Evolutionary conservation across 495 filamentous ascomycete species (phyloP), one percentile per base, ranked within the genome.

Genomic region (Cetradonia linearis): DNA sequence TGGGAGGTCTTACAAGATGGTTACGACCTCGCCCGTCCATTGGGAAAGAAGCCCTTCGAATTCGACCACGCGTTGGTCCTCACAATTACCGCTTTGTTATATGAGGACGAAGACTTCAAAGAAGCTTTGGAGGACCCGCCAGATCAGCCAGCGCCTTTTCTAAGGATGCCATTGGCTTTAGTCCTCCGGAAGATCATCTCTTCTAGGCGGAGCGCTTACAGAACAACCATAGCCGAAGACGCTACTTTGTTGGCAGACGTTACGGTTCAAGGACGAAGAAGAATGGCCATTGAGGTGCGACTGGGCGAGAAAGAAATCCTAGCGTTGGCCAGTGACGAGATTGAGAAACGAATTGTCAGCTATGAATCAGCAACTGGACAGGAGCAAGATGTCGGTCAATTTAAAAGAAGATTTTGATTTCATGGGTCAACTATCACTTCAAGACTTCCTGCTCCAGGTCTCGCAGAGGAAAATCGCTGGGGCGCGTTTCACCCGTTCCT

Each of bases 281-380:
- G 69, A 47, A 90, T 89, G 84, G 90, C 91, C 0, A 65, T 89
- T 4, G 74, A 86, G 62, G 87, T 95, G 38, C 81, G 91, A 50
- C 71, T 83, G 38, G 91, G 91, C 10, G 91, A 96, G 71, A 95
- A 94, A 68, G 73, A 78, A 58, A 74, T 95, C n/a, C 61, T 83
- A 69, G 69, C 76, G 73, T 73, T 74, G 67, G 77, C 74, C 73
- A 18, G 62, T 63, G 31, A 69, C 70, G 38, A 68, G 72, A 63
- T 62, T 13, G 59, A 59, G 30, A 36, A 47, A 34, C 60, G 11
- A 23, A 47, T 59, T 40, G 37, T 47, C n/a, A 54, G 31, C 9
- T 3, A 28, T 42, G 28, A 34, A 10, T 27, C 33, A 18, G 30
- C 48, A 36, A 25, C n/a, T 8, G 37, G 38, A 37, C 30, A 54